phyloP scores from a whole-genome alignment of 2,329 filamentous ascomycete species.

The Fusarium sp. region DNA sequence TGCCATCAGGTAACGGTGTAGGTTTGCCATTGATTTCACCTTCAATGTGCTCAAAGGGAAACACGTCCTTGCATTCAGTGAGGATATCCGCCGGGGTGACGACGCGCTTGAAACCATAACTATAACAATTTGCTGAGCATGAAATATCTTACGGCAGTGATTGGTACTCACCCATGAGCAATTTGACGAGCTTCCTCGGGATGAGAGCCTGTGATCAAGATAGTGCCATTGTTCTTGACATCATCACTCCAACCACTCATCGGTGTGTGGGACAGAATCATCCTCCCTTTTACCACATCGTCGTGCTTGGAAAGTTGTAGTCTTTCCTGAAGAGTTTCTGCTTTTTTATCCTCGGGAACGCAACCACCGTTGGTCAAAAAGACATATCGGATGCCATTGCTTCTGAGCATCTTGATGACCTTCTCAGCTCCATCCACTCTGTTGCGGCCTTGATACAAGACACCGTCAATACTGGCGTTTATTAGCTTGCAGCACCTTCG shows the following conservation, averaged over 20 bases:
- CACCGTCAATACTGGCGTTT: constrained; percentile 80
- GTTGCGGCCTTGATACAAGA: constrained; percentile 85
- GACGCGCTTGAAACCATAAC: constrained; percentile 82
- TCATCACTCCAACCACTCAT: constrained; percentile 69
- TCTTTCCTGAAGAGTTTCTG: constrained; percentile 50
- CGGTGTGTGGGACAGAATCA: constrained; percentile 90
- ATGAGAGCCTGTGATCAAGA: constrained; percentile 80
- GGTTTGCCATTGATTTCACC: constrained; percentile 49
- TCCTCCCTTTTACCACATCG: constrained; percentile 51
- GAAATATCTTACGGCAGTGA: background rate
- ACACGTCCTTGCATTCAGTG: constrained; percentile 78
- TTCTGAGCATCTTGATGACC: constrained; percentile 78
- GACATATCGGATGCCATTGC: constrained; percentile 87
- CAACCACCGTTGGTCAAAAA: constrained; percentile 96
- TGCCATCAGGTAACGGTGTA: constrained; percentile 51
- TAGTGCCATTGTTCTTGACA: constrained; percentile 61
- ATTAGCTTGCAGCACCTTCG: constrained; percentile 13
- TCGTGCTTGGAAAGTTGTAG: constrained; percentile 50
- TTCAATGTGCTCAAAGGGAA: constrained; percentile 76
- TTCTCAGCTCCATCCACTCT: constrained; percentile 83
- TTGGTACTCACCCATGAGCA: constrained; percentile 69
- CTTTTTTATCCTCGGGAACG: constrained; percentile 72
- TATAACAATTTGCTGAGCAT: constrained; percentile 33
- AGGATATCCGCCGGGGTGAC: constrained; percentile 89
- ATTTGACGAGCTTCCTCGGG: constrained; percentile 76